Conservation (phyloP, 2,329 filamentous ascomycete genomes). For the Alternaria atra region DNA sequence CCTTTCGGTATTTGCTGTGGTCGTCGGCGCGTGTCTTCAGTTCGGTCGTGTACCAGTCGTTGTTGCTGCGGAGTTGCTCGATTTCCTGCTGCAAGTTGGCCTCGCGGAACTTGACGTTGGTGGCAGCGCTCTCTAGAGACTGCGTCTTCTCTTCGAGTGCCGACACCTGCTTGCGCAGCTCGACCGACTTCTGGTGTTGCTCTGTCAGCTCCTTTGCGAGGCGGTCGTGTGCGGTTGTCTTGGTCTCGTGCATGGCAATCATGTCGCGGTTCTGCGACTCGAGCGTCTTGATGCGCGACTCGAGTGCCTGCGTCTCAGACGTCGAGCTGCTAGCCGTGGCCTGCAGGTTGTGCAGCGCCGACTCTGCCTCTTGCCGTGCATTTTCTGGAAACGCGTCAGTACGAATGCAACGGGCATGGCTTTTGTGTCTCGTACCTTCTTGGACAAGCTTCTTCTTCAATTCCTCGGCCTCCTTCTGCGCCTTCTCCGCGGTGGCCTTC, state of each 20-base stretch:
- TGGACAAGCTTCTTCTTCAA: conserved; percentile 81
- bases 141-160: conserved; percentile 85
- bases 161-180: conserved; percentile 83
- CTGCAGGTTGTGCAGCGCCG: conserved; percentile 80
- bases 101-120: conserved; percentile 87
- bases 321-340: conserved; percentile 76
- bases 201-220: conserved; percentile 86
- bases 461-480: conserved; percentile 82
- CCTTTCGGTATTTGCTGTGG: conserved; percentile 88
- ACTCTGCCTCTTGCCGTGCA: conserved; percentile 76
- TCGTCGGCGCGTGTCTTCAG: conserved; percentile 90
- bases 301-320: conserved; percentile 77
- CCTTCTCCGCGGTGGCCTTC: conserved; percentile 83
- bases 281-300: conserved; percentile 83
- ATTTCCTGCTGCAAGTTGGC: conserved; percentile 91
- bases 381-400: conserved; percentile 67
- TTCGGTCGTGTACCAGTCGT: conserved; percentile 92
- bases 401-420: conserved; percentile 4
- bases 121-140: conserved; percentile 78
- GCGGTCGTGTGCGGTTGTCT: conserved; percentile 84
- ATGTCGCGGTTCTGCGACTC: conserved; percentile 94
- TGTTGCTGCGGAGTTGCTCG: conserved; percentile 85
- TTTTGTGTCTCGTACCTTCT: conserved; percentile 70
- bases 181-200: conserved; percentile 87
- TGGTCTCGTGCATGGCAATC: conserved; percentile 86